Base-by-base conservation (phyloP, 1,284 basidiomycete species). In the Malassezia brasiliensis region DNA sequence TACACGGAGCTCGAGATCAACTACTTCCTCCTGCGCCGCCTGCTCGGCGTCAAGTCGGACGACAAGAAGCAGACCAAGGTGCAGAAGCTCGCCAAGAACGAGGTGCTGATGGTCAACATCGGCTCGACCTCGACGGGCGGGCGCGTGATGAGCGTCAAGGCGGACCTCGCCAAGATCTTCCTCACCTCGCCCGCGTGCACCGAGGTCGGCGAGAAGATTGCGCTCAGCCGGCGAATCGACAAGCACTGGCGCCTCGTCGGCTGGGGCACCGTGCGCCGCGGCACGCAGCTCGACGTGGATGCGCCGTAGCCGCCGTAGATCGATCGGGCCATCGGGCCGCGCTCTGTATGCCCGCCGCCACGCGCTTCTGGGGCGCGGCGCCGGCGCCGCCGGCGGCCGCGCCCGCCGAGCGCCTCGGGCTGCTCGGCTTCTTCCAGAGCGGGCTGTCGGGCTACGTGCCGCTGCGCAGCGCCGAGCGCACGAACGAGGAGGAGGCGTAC, bases 31-130 rank as follows among this genome's bases (percentile, higher is more conserved):
- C 64, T 74, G 17, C 87, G 94, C 62, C 83, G 94, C 63, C 78
- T 98, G 59, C 82, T 98, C n/a, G 93, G 93, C 77, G 94, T 96
- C 65, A 91, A 93, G 77, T 90, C 88, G 28, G 91, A 96, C 77
- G 93, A 96, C 79, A 93, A 91, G 79, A 96, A 96, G 77, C 88
- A 93, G 76, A 94, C 93, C 46, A 96, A 90, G 77, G 79, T 78
- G 20, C 81, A 87, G 51, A 96, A 96, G 77, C 81, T 96, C 46
- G 82, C 84, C 52, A 94, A 94, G 78, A 87, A 87, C 76, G 93
- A 98, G 78, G 83, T 96, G 3, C 79, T 98, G 39, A 77, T 77
- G 77, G 73, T 77, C 67, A 77, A 77, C 71, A 77, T 77, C 55
- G 76, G 77, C 39, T 76, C 75, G 20, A 72, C 68, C 20, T 67